Conservation (phyloP, 345 rosid genomes). For the Gossypium turneri region DNA sequence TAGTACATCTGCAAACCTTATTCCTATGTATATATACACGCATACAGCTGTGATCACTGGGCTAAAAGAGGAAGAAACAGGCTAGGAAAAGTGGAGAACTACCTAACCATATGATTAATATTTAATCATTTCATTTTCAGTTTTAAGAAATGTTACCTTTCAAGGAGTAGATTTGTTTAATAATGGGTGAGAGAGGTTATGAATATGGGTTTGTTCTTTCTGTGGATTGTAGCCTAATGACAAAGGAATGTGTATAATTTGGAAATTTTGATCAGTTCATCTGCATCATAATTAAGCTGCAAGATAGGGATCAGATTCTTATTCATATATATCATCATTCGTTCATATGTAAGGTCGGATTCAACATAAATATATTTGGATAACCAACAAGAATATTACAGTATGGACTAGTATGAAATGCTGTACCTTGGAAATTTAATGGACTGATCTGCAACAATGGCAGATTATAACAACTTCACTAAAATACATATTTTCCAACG, state of each 20-base stretch:
- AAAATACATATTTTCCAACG: neutral
- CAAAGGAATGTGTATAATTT: neutral
- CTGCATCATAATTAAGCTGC: neutral
- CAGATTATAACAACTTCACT: neutral
- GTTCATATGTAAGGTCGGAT: neutral
- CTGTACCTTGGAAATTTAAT: neutral
- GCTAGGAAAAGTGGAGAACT: neutral
- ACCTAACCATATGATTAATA: neutral
- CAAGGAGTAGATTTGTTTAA: neutral
- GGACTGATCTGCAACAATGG: neutral
- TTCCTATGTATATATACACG: neutral
- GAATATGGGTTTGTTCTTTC: neutral
- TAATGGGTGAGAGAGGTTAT: neutral
- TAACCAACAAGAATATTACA: too few relatives aligned
- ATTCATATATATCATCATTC: neutral
- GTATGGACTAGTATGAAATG: neutral
- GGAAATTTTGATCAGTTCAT: neutral
- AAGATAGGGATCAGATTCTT: neutral
- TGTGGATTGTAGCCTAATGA: neutral
- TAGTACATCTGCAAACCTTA: neutral
- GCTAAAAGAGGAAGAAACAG: neutral
- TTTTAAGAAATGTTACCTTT: neutral
- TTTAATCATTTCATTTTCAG: neutral
- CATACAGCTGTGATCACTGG: neutral
- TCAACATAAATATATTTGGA: too few relatives aligned